These are phyloP conservation scores for Plasmodium knowlesi DNA, from an alignment of 169 alveolate species.

Conservation along the genomic window DNA sequence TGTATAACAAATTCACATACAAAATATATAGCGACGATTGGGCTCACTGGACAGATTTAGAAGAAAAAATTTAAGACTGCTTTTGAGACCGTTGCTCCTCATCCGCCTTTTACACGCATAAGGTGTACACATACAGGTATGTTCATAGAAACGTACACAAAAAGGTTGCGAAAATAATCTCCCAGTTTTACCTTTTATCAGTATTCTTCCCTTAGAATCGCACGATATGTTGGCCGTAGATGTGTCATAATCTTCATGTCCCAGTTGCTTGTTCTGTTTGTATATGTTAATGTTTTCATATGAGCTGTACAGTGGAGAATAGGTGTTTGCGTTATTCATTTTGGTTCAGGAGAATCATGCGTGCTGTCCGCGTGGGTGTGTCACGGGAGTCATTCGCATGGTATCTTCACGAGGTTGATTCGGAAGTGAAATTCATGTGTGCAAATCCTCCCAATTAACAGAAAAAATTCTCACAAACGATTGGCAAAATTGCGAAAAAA, in stretches of 20 bases:
- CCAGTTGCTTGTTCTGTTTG: constrained; percentile 18
- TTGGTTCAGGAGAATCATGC: background rate
- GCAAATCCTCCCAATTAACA: background rate
- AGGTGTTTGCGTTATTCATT: constrained; percentile 46
- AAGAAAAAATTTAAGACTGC: background rate
- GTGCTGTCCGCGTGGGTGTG: background rate
- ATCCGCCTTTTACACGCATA: background rate
- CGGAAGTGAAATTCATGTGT: background rate
- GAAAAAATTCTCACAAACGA: background rate
- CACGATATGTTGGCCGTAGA: constrained; percentile 70
- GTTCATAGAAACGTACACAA: background rate
- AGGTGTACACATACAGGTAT: background rate
- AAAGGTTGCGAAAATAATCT: background rate
- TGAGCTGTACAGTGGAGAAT: constrained; percentile 64
- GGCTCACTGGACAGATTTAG: background rate
- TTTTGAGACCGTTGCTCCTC: background rate
- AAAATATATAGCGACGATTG: background rate
- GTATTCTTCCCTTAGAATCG: constrained; percentile 64
- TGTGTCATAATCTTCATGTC: constrained; percentile 26
- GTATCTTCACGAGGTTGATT: background rate
- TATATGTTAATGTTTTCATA: constrained; percentile 71
- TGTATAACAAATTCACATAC: background rate
- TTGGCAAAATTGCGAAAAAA: background rate
- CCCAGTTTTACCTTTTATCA: constrained; percentile 35
- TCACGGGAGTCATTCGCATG: background rate